phyloP scores from a whole-genome alignment of 805 yeast genomes.

The Brettanomyces bruxellensis region DNA sequence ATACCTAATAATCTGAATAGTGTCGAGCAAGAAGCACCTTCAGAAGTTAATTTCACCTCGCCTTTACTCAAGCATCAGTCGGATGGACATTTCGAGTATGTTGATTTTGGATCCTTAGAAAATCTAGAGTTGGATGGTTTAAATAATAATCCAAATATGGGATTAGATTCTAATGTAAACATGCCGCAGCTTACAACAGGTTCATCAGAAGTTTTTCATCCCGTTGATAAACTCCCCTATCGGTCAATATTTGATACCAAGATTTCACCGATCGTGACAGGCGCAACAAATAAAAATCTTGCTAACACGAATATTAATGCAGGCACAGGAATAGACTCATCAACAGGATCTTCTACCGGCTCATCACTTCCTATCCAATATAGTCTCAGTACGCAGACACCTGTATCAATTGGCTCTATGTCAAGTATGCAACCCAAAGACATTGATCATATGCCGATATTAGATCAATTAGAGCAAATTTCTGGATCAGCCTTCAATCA shows the following conservation, averaged over 20 bases:
- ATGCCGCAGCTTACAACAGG: neutral
- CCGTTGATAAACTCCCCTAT: neutral
- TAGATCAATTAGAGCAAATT: neutral
- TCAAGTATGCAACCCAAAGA: neutral
- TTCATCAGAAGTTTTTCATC: neutral
- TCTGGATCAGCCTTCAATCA: neutral
- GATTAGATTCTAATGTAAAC: too few relatives aligned
- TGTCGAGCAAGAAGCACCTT: constrained; percentile 37
- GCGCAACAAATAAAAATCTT: neutral
- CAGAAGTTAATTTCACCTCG: constrained; percentile 71
- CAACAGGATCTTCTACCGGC: constrained; percentile 1
- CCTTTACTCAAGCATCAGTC: constrained; percentile 44
- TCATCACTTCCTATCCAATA: neutral
- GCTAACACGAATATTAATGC: too few relatives aligned
- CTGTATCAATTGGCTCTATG: neutral
- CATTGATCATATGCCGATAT: neutral
- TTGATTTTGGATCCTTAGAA: constrained; percentile 24
- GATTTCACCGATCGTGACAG: neutral
- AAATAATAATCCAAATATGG: neutral
- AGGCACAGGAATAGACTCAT: constrained; percentile 1
- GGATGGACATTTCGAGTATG: constrained; percentile 23
- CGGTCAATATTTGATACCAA: neutral
- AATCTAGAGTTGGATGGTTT: constrained; percentile 12
- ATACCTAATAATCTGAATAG: constrained; percentile 7
- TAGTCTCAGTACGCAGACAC: neutral